Evolutionary conservation across 176 grass and related monocot species (phyloP).

Genomic region (Areca catechu): DNA sequence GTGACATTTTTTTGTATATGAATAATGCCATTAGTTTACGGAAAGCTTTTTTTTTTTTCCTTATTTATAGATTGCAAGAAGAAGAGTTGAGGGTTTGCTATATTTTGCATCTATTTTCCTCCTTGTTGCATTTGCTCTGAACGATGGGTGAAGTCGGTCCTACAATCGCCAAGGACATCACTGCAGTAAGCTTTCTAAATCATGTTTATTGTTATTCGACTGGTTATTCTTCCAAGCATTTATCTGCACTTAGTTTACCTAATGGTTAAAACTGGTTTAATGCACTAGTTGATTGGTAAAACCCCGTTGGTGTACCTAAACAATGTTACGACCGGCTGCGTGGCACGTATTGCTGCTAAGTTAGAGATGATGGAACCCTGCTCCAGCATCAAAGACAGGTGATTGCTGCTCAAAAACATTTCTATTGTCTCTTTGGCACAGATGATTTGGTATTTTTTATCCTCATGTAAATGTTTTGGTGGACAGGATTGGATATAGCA

Average conservation of each 20-base stretch:
- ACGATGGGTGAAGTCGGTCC: conserved; percentile 43
- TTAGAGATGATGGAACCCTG: conserved; percentile 95
- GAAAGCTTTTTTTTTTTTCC: no score
- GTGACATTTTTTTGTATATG: no score
- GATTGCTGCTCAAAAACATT: background rate
- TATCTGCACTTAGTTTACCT: background rate
- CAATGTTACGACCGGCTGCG: conserved; percentile 60
- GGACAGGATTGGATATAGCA: conserved; percentile 86
- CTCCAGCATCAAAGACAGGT: conserved; percentile 98
- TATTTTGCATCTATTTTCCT: no score
- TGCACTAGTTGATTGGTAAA: conserved; percentile 68
- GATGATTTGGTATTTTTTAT: background rate
- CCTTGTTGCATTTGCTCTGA: no score
- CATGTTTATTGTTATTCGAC: background rate
- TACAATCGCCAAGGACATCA: conserved; percentile 63
- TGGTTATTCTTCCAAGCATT: background rate
- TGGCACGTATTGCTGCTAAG: conserved; percentile 69
- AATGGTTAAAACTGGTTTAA: conserved; percentile 11
- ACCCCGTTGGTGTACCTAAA: conserved; percentile 89
- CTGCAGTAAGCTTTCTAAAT: conserved; percentile 35
- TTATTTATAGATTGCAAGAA: no score
- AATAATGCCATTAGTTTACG: no score
- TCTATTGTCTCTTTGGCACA: no score
- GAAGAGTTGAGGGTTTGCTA: no score
- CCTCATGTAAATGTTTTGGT: background rate